Percentiles rank a stretch among this genome's conserved stretches.
Conservation (phyloP, 1,139 yeast species). For the Blastobotrys malaysiensis region DNA sequence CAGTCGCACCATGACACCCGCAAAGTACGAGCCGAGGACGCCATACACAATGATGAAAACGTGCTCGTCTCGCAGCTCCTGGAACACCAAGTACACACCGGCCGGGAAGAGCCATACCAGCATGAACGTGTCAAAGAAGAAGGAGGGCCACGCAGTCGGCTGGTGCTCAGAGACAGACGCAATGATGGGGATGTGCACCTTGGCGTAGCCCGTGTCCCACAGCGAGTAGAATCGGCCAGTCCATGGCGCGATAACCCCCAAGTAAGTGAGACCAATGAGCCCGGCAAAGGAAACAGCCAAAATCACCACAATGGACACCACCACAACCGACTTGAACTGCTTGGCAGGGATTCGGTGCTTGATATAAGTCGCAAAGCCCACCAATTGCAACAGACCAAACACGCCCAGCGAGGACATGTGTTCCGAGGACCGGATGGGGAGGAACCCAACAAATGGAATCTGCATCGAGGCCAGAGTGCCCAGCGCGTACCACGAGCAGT, state of each 20-base stretch:
- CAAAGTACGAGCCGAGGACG: slow-evolving; percentile 90
- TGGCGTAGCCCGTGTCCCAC: slow-evolving; percentile 98
- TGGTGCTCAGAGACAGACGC: slow-evolving; percentile 99
- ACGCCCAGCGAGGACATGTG: slow-evolving; percentile 99
- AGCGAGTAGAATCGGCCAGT: slow-evolving; percentile 97
- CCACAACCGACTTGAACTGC: slow-evolving; percentile 70
- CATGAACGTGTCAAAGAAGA: slow-evolving; percentile 89
- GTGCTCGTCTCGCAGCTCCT: slow-evolving; percentile 86
- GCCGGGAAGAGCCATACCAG: slow-evolving; percentile 98
- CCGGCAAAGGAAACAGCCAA: slow-evolving; percentile 62
- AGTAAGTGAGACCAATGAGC: slow-evolving; percentile 71
- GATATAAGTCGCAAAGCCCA: slow-evolving; percentile 79
- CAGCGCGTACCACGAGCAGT: slow-evolving; percentile 93
- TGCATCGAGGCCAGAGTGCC: slow-evolving; percentile 99
- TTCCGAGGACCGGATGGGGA: slow-evolving; percentile 94
- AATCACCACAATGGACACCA: slow-evolving; percentile 53
- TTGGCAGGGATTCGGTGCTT: slow-evolving; percentile 65
- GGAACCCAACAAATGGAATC: slow-evolving; percentile 95
- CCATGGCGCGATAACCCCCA: slow-evolving; percentile 98
- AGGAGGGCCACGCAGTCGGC: slow-evolving; percentile 99
- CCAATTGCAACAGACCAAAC: slow-evolving; percentile 89
- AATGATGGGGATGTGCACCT: slow-evolving; percentile 95
- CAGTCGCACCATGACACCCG: slow-evolving; percentile 98
- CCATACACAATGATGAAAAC: slow-evolving; percentile 87
- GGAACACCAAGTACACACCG: slow-evolving; percentile 85